Evolutionary conservation across 345 rosid genomes (phyloP).

Genomic region (Geranium brycei): DNA sequence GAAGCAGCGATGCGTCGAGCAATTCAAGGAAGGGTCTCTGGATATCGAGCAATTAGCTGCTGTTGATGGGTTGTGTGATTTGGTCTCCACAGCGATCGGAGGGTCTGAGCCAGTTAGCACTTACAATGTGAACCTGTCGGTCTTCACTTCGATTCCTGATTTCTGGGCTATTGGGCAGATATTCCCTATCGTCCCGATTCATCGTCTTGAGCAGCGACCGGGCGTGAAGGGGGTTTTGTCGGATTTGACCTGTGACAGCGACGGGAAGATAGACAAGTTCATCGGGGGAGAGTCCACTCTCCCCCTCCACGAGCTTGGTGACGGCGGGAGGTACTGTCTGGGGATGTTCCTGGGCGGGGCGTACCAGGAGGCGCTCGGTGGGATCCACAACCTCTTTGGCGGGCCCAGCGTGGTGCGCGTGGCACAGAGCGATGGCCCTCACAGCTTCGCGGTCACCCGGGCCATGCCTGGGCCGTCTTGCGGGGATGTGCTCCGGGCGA

Average conservation of each 20-base stretch:
- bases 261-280: slow-evolving; percentile 79
- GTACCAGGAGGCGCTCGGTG: slow-evolving; percentile 97
- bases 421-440: slow-evolving; percentile 83
- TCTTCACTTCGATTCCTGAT: slow-evolving; percentile 96
- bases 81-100: slow-evolving; percentile 44
- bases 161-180: slow-evolving; percentile 90
- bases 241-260: slow-evolving; percentile 89
- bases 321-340: slow-evolving; percentile 46
- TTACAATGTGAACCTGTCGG: slow-evolving; percentile 68
- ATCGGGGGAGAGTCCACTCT: slow-evolving; percentile 76
- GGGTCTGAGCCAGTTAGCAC: slow-evolving; percentile 43
- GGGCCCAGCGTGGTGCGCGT: slow-evolving; percentile 86
- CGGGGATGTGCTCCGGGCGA: slow-evolving; percentile 75
- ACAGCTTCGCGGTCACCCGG: slow-evolving; percentile 78
- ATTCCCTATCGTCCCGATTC: slow-evolving; percentile 87
- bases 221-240: slow-evolving; percentile 58
- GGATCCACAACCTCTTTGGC: slow-evolving; percentile 86
- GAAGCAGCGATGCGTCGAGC: slow-evolving; percentile 72
- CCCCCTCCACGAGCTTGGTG: slow-evolving; percentile 77
- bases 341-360: slow-evolving; percentile 99
- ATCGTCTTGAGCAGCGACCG: slow-evolving; percentile 65
- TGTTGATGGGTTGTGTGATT: slow-evolving; percentile 74
- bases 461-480: slow-evolving; percentile 77
- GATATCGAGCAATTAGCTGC: slow-evolving; percentile 73
- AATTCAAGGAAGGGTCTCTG: slow-evolving; percentile 65